phyloP scores from a whole-genome alignment of 1,284 basidiomycete genomes.

The Laetiporus sulphureus region DNA sequence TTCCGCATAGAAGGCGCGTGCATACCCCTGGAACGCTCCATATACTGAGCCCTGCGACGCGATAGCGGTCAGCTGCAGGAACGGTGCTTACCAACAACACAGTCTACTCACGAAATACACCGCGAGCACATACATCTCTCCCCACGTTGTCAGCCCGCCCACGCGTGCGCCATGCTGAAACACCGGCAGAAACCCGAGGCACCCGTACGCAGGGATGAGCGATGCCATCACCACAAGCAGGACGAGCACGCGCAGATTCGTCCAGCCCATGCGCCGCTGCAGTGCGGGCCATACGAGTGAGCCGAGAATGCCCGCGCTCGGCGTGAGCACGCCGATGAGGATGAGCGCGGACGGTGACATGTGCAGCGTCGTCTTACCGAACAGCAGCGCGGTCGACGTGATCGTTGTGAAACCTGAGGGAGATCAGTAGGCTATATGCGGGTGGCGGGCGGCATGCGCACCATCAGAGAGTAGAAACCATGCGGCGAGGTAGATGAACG shows the following conservation, averaged over 20 bases:
- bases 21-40: slow-evolving; percentile 77
- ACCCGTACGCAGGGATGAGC: slow-evolving; percentile 76
- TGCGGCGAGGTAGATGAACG: slow-evolving; percentile 81
- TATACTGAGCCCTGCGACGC: slow-evolving; percentile 52
- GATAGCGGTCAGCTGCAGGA: background rate
- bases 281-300: slow-evolving; percentile 66
- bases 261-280: slow-evolving; percentile 54
- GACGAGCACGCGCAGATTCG: slow-evolving; percentile 64
- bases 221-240: slow-evolving; percentile 61
- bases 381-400: slow-evolving; percentile 77
- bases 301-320: slow-evolving; percentile 65
- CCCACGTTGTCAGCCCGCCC: slow-evolving; percentile 70
- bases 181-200: slow-evolving; percentile 65
- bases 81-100: slow-evolving; percentile 7
- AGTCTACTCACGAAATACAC: slow-evolving; percentile 62
- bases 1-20: slow-evolving; percentile 73
- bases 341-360: slow-evolving; percentile 69
- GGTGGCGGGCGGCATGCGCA: slow-evolving; percentile 35
- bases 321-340: slow-evolving; percentile 64
- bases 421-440: too few relatives aligned
- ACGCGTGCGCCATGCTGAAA: slow-evolving; percentile 40
- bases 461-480: slow-evolving; percentile 92
- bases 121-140: slow-evolving; percentile 81
- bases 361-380: slow-evolving; percentile 74
- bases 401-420: slow-evolving; percentile 73